phyloP scores from a whole-genome alignment of 1,284 basidiomycete genomes.

The Rhodofomes roseus region DNA sequence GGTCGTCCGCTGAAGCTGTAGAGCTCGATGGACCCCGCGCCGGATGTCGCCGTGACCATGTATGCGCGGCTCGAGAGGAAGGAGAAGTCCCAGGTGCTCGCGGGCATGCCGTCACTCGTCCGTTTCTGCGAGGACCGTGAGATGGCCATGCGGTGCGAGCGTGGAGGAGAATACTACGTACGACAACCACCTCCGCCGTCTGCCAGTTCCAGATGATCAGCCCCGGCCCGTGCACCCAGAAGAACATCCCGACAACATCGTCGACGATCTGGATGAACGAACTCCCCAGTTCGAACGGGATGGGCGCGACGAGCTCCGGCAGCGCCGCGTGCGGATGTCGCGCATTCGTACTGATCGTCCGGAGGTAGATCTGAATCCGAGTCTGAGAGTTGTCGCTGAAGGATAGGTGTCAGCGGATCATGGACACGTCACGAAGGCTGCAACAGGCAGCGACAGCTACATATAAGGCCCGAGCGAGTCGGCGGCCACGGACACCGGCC shows the following conservation, averaged over 20 bases:
- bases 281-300: slow-evolving; percentile 27
- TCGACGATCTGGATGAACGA: slow-evolving; percentile 47
- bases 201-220: slow-evolving; percentile 56
- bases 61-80: slow-evolving; percentile 44
- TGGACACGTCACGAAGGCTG: neutral
- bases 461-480: neutral
- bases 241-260: slow-evolving; percentile 48
- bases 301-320: slow-evolving; percentile 22
- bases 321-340: slow-evolving; percentile 35
- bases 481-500: neutral
- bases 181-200: slow-evolving; percentile 40
- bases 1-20: slow-evolving; percentile 29
- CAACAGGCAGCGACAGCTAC: neutral
- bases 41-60: slow-evolving; percentile 34
- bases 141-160: neutral
- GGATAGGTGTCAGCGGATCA: neutral
- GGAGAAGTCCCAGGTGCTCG: slow-evolving; percentile 38
- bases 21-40: slow-evolving; percentile 36
- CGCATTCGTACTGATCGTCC: slow-evolving; percentile 39
- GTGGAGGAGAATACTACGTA: slow-evolving; percentile 25
- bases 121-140: slow-evolving; percentile 20
- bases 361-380: slow-evolving; percentile 24
- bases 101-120: slow-evolving; percentile 23
- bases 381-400: neutral
- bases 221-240: slow-evolving; percentile 31